Percentiles rank a stretch among this genome's conserved stretches.
Evolutionary conservation across 768 basidiomycete species (phyloP).

Genomic region (Suillus decipiens): DNA sequence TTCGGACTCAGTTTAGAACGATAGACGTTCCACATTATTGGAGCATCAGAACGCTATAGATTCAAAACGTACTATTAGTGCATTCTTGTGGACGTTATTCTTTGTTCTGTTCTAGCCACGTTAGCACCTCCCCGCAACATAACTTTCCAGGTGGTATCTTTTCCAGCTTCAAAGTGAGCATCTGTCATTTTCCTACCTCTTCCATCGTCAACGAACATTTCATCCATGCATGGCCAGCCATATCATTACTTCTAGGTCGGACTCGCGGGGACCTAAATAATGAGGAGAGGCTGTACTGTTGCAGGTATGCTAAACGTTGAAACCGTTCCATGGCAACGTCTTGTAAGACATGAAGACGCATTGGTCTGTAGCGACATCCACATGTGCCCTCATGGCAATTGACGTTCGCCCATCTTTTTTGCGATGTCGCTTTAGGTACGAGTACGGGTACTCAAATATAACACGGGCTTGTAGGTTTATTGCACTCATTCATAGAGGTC

Average conservation of each 20-base stretch:
- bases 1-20: conserved; percentile 47
- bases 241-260: conserved; percentile 46
- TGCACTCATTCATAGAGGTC: neutral
- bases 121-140: conserved; percentile 49
- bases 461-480: neutral
- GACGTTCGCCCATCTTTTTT: neutral
- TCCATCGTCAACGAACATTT: conserved; percentile 34
- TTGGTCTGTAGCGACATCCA: neutral
- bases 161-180: conserved; percentile 37
- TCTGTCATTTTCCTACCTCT: conserved; percentile 11
- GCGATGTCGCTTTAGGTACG: neutral
- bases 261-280: conserved; percentile 34
- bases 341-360: neutral
- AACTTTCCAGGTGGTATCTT: conserved; percentile 49
- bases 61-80: conserved; percentile 34
- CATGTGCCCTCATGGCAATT: neutral
- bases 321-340: conserved; percentile 12
- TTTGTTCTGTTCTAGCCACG: conserved; percentile 46
- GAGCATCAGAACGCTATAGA: conserved; percentile 45
- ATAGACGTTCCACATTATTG: conserved; percentile 42
- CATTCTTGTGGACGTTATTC: conserved; percentile 46
- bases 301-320: conserved; percentile 38
- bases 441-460: neutral
- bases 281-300: conserved; percentile 42
- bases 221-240: conserved; percentile 34